phyloP scores from a whole-genome alignment of 345 rosid genomes.

The Acer negundo region DNA sequence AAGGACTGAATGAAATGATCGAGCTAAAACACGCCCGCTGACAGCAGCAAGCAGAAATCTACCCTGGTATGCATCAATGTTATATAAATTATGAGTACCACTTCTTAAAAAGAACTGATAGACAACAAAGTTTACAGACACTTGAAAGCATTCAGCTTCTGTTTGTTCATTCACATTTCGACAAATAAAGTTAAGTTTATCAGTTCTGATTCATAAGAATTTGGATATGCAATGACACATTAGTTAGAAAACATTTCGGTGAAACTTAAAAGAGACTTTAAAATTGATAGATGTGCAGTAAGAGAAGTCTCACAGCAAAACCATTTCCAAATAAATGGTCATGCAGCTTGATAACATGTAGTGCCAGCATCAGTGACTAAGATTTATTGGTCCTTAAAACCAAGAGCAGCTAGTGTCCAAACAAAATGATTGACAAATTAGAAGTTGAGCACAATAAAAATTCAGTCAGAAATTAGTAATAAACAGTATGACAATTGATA shows the following conservation, averaged over 20 bases:
- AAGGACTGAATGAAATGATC: conserved; percentile 87
- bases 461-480: not conserved
- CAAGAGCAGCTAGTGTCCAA: not conserved
- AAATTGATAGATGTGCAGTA: not conserved
- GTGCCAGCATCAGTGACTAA: not conserved
- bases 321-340: not conserved
- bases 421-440: not conserved
- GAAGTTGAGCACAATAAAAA: not conserved
- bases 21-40: conserved; percentile 94
- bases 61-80: conserved; percentile 55
- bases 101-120: conserved; percentile 1
- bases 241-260: not conserved
- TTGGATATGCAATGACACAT: not conserved
- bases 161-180: conserved; percentile 1
- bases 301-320: not conserved
- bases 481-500: not conserved
- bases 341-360: not conserved
- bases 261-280: not conserved
- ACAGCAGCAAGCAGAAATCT: conserved; percentile 97
- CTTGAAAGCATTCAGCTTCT: not conserved
- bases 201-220: not conserved
- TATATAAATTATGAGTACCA: conserved; percentile 11
- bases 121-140: not conserved
- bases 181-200: conserved; percentile 7
- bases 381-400: not conserved